phyloP scores from a whole-genome alignment of 805 yeast genomes.

The Blastobotrys attinorum region DNA sequence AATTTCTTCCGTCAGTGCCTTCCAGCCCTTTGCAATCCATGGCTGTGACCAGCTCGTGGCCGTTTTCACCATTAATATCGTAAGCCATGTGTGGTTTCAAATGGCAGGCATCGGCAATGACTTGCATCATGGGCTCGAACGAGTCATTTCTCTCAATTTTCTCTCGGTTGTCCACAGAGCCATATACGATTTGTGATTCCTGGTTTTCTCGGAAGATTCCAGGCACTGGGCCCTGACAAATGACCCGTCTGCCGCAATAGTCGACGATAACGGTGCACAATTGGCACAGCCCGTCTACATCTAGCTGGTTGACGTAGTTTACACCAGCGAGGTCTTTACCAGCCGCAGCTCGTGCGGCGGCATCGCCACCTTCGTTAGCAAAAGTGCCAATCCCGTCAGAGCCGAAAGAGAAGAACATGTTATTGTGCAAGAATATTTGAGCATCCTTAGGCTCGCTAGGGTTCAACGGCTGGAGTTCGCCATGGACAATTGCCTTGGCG shows the following conservation, averaged over 20 bases:
- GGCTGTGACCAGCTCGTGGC: constrained; percentile 52
- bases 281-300: constrained; percentile 54
- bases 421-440: constrained; percentile 68
- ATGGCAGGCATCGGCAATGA: constrained; percentile 69
- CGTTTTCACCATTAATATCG: constrained; percentile 36
- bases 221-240: constrained; percentile 95
- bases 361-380: constrained; percentile 64
- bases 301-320: constrained; percentile 57
- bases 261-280: constrained; percentile 83
- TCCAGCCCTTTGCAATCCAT: constrained; percentile 75
- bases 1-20: constrained; percentile 80
- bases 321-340: constrained; percentile 73
- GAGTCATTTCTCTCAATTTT: constrained; percentile 42
- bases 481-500: constrained; percentile 67
- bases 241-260: constrained; percentile 77
- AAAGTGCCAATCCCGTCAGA: constrained; percentile 62
- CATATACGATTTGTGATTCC: constrained; percentile 59
- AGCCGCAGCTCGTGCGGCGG: constrained; percentile 75
- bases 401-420: constrained; percentile 80
- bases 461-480: constrained; percentile 69
- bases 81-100: constrained; percentile 60
- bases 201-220: constrained; percentile 57
- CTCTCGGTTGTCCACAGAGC: constrained; percentile 55
- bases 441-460: constrained; percentile 58
- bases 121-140: constrained; percentile 48